A percentile compares a stretch with the other conserved stretches of the same genome.
These are phyloP conservation scores for Fomitopsis schrenkii DNA, from an alignment of 1,284 basidiomycete genomes.

Conservation along the genomic window DNA sequence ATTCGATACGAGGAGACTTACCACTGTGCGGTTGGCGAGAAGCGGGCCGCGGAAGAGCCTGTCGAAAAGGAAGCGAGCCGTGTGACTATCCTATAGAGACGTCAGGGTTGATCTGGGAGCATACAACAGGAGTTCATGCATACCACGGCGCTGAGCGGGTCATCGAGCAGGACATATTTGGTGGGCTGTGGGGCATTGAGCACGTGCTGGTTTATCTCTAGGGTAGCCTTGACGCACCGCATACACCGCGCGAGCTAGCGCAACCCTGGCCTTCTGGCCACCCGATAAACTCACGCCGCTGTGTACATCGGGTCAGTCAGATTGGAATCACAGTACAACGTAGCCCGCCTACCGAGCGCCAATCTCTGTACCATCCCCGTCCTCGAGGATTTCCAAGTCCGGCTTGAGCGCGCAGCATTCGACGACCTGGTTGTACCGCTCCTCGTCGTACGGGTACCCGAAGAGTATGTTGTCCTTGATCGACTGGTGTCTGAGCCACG, in stretches of 20 bases:
- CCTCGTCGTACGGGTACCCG: slow-evolving; percentile 61
- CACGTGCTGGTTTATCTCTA: background rate
- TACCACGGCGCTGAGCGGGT: slow-evolving; percentile 69
- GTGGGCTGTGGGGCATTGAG: slow-evolving; percentile 27
- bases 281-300: slow-evolving; percentile 59
- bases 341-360: slow-evolving; percentile 27
- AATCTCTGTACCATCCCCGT: slow-evolving; percentile 34
- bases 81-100: slow-evolving; percentile 61
- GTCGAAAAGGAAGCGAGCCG: slow-evolving; percentile 64
- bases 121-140: slow-evolving; percentile 18
- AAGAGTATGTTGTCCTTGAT: slow-evolving; percentile 75
- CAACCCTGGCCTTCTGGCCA: slow-evolving; percentile 70
- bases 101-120: background rate
- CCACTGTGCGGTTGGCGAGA: slow-evolving; percentile 63
- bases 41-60: slow-evolving; percentile 61
- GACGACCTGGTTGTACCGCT: slow-evolving; percentile 60
- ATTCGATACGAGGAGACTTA: slow-evolving; percentile 28
- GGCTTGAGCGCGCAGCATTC: slow-evolving; percentile 69
- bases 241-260: slow-evolving; percentile 68
- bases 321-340: background rate
- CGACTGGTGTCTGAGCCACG: slow-evolving; percentile 75
- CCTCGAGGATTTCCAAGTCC: slow-evolving; percentile 51
- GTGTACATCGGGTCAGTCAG: background rate
- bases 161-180: slow-evolving; percentile 67
- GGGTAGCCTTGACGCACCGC: slow-evolving; percentile 26